Conservation (phyloP, 2,329 filamentous ascomycete genomes). For the Botrytis pseudocinerea region DNA sequence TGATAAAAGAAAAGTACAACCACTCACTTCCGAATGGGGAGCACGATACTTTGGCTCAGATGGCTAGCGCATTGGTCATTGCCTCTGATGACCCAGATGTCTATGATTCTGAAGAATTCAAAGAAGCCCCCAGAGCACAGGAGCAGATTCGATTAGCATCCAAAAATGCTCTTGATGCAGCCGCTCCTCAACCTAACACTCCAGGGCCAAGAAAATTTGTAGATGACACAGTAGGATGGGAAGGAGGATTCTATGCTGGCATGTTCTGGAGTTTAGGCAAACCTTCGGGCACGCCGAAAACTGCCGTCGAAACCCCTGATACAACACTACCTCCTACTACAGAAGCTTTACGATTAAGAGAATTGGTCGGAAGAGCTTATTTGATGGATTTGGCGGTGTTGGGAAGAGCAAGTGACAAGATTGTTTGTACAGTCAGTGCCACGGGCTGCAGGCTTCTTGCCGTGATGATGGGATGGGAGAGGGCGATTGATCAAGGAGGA, state of each 20-base stretch:
- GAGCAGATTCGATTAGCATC: constrained; percentile 74
- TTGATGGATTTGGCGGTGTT: constrained; percentile 78
- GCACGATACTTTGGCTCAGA: constrained; percentile 43
- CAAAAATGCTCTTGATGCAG: constrained; percentile 52
- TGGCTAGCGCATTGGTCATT: constrained; percentile 56
- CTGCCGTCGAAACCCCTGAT: constrained; percentile 40
- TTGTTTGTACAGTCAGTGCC: constrained; percentile 76
- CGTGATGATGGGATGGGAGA: constrained; percentile 86
- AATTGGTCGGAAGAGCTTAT: constrained; percentile 77
- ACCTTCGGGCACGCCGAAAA: constrained; percentile 42
- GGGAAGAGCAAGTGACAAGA: constrained; percentile 63
- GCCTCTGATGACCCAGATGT: constrained; percentile 82
- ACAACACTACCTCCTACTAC: constrained; percentile 43
- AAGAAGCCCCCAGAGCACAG: constrained; percentile 62
- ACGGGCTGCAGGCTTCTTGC: constrained; percentile 72
- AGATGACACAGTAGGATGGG: constrained; percentile 80
- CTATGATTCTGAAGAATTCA: constrained; percentile 65
- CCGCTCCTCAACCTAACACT: constrained; percentile 38
- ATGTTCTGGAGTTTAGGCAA: constrained; percentile 77
- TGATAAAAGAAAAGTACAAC: constrained; percentile 54
- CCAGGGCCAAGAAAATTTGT: constrained; percentile 63
- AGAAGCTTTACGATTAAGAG: constrained; percentile 64
- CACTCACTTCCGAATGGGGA: constrained; percentile 40
- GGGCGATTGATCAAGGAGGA: constrained; percentile 55
- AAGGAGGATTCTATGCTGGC: constrained; percentile 79